Conservation (phyloP, 1,284 basidiomycete species). For the Irpex sp. region DNA sequence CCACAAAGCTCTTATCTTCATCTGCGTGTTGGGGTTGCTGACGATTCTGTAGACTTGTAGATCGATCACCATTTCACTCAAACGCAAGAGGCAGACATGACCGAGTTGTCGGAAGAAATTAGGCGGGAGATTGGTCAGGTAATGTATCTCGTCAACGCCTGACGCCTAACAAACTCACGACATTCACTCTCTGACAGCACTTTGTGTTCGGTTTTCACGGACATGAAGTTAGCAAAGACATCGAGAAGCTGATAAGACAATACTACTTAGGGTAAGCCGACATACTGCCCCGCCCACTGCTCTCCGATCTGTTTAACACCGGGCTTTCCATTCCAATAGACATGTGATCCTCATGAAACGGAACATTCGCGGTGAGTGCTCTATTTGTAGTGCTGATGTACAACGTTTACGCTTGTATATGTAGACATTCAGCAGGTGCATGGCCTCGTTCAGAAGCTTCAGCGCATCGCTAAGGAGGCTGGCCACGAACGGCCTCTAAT, state of each 20-base stretch:
- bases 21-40: too few relatives aligned
- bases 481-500: slow-evolving; percentile 55
- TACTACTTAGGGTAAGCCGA: slow-evolving; percentile 53
- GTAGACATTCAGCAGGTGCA: slow-evolving; percentile 51
- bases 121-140: slow-evolving; percentile 50
- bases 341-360: slow-evolving; percentile 67
- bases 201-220: slow-evolving; percentile 71
- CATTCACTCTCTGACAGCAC: slow-evolving; percentile 39
- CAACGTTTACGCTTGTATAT: not conserved
- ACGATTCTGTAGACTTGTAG: too few relatives aligned
- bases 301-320: not conserved
- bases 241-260: slow-evolving; percentile 52
- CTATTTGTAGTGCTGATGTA: not conserved
- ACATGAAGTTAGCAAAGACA: slow-evolving; percentile 45
- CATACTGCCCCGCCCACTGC: not conserved
- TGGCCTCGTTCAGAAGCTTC: slow-evolving; percentile 43
- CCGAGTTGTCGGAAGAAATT: not conserved
- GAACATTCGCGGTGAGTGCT: slow-evolving; percentile 49
- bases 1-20: not conserved
- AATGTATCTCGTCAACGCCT: not conserved
- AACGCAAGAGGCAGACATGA: not conserved
- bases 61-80: too few relatives aligned
- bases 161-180: not conserved
- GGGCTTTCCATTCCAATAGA: slow-evolving; percentile 20
- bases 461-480: slow-evolving; percentile 49